These are phyloP conservation scores for Ogataea degrootiae DNA, from an alignment of 805 yeast species.

Conservation along the genomic window DNA sequence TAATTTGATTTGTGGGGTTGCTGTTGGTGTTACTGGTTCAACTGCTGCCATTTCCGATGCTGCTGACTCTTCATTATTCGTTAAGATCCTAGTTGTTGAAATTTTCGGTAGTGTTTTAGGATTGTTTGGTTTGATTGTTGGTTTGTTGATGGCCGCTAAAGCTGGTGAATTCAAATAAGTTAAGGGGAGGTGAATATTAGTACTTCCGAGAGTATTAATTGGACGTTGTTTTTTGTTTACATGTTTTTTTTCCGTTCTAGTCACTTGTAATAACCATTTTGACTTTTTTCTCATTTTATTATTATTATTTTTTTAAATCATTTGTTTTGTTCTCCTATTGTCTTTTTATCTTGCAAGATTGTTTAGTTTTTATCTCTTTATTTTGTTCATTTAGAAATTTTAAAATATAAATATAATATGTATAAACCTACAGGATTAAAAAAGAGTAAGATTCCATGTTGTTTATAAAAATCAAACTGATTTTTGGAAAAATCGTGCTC, in stretches of 20 bases:
- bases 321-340: background rate
- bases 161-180: slow-evolving; percentile 74
- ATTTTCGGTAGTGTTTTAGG: slow-evolving; percentile 97
- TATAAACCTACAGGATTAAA: no score
- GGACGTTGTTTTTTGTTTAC: no score
- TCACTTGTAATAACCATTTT: background rate
- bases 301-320: background rate
- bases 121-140: slow-evolving; percentile 92
- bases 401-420: background rate
- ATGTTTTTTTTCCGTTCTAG: background rate
- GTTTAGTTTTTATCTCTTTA: background rate
- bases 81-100: slow-evolving; percentile 93
- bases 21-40: slow-evolving; percentile 96
- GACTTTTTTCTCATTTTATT: background rate
- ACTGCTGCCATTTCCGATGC: slow-evolving; percentile 99
- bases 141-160: slow-evolving; percentile 93
- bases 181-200: background rate
- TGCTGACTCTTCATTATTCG: slow-evolving; percentile 91
- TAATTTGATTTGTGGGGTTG: slow-evolving; percentile 92
- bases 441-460: no score
- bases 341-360: background rate
- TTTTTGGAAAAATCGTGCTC: no score
- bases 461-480: no score
- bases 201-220: background rate
- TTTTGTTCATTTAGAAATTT: background rate